Percentiles rank a stretch among this genome's conserved stretches.
Conservation (phyloP, 2,329 filamentous ascomycete species). For the Diaporthe sp. region DNA sequence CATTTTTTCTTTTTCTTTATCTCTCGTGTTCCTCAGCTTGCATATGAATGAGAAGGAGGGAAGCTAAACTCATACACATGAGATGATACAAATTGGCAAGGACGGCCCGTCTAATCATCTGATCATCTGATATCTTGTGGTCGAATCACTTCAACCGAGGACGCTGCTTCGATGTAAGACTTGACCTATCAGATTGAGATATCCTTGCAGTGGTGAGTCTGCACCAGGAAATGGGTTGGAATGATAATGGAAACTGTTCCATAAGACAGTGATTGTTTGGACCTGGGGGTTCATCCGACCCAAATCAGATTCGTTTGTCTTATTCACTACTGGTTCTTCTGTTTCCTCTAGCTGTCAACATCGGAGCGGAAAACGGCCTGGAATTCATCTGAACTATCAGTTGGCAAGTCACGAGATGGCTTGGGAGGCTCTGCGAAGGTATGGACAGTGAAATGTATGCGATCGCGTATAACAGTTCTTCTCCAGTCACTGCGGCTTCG, state of each 20-base stretch:
- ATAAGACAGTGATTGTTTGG: background rate
- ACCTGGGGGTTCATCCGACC: background rate
- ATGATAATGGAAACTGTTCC: too few species aligned
- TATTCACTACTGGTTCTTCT: background rate
- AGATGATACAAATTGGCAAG: background rate
- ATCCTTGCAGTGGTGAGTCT: background rate
- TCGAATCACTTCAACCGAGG: background rate
- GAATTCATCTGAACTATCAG: background rate
- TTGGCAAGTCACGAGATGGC: background rate
- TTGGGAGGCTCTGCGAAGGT: background rate
- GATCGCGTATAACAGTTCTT: background rate
- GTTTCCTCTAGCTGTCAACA: background rate
- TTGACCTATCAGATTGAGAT: background rate
- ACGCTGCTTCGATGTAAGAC: background rate
- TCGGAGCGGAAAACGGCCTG: background rate
- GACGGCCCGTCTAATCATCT: too few species aligned
- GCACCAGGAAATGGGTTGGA: background rate
- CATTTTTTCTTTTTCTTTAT: background rate
- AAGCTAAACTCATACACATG: background rate
- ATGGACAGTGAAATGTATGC: background rate
- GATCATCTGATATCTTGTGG: background rate
- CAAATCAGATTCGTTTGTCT: background rate
- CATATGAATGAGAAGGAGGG: too few species aligned
- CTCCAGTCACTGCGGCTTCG: background rate
- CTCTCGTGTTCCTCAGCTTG: too few species aligned